Evolutionary conservation across 2,329 filamentous ascomycete genomes (phyloP), one percentile per base, ranked within the genome.

Genomic region (Paramyrothecium roridum): DNA sequence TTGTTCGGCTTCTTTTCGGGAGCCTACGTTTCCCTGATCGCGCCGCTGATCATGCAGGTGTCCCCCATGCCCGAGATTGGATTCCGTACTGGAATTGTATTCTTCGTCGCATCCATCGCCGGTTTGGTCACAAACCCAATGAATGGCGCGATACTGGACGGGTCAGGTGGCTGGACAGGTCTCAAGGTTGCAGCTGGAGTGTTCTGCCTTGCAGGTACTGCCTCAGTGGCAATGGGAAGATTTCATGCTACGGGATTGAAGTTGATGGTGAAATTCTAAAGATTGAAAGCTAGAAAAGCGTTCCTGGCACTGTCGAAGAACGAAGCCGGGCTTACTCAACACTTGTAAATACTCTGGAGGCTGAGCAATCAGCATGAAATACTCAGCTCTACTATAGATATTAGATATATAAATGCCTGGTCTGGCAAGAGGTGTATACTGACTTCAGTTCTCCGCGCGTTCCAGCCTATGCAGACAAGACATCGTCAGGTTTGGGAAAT

Each of bases 41-140:
- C 68, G 8, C 68, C 73, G 1, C 67, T 78, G 2, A 63, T 76
- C 4, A 70, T 69, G 2, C 80, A 87, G 59, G 81, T 87, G 56
- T 81, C 79, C 0, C 79, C 82, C 40, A 71, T 82, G 52, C 69
- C 74, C 3, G 50, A 58, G 52, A 79, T 86, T 10, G 84, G 84
- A 1, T 75, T 80, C 17, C 74, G 83, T 12, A 63, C 57, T 17
- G 65, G 65, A 3, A 57, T 66, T 7, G 54, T 59, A 19, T 85
- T 84, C 64, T 76, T 78, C 16, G 67, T 81, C 23, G 71, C 80
- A 26, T 75, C 77, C 13, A 67, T 86, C 34, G 79, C 77, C 0
- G 81, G 79, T 7, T 23, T 50, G 19, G 23, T 23, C 13, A 50
- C 23, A 23, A 23, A 21, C 19, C 48, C 48, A 33, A 50, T 23